Evolutionary conservation across 495 filamentous ascomycete genomes (phyloP), one percentile per base, ranked within the genome.

Genomic region (Tuber indicum): DNA sequence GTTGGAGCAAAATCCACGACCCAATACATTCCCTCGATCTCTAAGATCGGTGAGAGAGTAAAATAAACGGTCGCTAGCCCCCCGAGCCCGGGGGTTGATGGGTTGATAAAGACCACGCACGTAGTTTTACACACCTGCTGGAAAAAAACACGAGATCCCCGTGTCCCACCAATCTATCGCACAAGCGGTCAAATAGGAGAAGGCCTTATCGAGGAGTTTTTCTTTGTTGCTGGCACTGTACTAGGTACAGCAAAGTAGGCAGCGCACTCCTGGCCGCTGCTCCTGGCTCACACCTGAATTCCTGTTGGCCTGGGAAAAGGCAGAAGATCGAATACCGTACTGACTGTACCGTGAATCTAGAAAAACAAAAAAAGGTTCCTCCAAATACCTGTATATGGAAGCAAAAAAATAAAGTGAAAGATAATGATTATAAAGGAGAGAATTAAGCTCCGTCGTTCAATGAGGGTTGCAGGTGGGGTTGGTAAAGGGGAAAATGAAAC

Each of bases 111-210:
- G 58, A 66, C 58, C 58, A 66, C 26, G 14, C 58, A 66, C 58
- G 32, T 36, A 66, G 58, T 66, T 66, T 32, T 79, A 80, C 78
- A 76, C 76, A 79, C 78, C 78, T 80, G 73, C 78, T 79, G 77
- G 77, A 80, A 76, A 80, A 80, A 80, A 76, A 47, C 70, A 62
- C 77, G 58, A 66, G 58, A 79, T 80, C 73, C 78, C 52, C 71
- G 69, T 47, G 16, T 46, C 73, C 70, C 52, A 52, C 52, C 46
- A 41, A 49, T 46, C 58, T 66, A 66, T 66, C 39, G 49, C 66
- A 72, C 72, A 72, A 42, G 58, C 58, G 14, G 32, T 73, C 73
- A 69, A 75, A 44, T 43, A 43, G 66, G n/a, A 46, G 66, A 76
- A 72, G 70, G 36, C 75, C 32, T 8, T 66, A 66, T 73, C 73